Percentiles rank a stretch among this genome's conserved stretches.
Evolutionary conservation across 371 early-diverging fungal genomes (phyloP).

Genomic region (Apophysomyces ossiformis): DNA sequence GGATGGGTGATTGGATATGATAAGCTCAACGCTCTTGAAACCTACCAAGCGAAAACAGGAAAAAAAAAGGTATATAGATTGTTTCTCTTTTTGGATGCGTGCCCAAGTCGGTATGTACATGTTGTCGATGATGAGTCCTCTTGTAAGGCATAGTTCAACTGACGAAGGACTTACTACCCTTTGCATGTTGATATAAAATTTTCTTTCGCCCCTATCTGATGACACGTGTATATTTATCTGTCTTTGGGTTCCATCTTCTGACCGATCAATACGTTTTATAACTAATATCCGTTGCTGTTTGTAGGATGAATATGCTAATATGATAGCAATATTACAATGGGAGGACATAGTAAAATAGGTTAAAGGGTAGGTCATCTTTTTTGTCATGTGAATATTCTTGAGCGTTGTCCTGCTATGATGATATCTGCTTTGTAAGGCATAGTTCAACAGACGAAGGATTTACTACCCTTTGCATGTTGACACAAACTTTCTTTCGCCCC

Average conservation of each 20-base stretch:
- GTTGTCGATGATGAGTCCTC: conserved; percentile 4
- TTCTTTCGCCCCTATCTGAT: conserved; percentile 25
- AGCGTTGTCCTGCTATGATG: neutral
- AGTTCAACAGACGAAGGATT: conserved; percentile 22
- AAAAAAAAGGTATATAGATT: neutral
- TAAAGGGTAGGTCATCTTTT: neutral
- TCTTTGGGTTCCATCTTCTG: no score
- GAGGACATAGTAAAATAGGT: no score
- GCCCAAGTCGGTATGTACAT: neutral
- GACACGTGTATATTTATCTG: neutral
- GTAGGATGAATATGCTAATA: neutral
- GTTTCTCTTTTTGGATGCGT: neutral
- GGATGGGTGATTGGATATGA: neutral
- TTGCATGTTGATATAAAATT: conserved; percentile 18
- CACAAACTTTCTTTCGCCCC: conserved; percentile 21
- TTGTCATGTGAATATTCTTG: neutral
- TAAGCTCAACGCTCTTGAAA: no score
- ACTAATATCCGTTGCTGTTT: neutral
- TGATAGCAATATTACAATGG: no score
- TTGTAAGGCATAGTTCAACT: conserved; percentile 23
- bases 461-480: conserved; percentile 22
- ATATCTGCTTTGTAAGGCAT: conserved; percentile 12
- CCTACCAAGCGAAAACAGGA: no score
- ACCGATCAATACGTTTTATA: no score
- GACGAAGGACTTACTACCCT: conserved; percentile 23